Percentiles rank a stretch among this genome's conserved stretches.
Evolutionary conservation across 1,284 basidiomycete genomes (phyloP).

Genomic region (Leccinum solheimii): DNA sequence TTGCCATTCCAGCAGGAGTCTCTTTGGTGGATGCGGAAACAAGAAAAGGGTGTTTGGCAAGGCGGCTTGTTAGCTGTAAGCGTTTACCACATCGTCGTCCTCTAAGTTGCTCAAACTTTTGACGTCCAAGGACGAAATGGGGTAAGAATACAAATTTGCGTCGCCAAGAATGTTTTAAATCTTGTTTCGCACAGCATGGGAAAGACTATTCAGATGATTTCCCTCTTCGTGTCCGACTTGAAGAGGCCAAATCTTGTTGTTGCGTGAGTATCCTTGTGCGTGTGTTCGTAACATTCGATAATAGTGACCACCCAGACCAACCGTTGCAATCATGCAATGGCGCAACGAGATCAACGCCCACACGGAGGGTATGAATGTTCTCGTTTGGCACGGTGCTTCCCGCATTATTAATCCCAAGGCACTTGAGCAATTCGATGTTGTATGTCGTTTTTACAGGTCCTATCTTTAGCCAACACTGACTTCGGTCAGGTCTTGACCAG

Average conservation of each 20-base stretch:
- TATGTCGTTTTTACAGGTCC: conserved; percentile 40
- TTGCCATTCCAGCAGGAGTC: conserved; percentile 90
- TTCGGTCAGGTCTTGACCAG: conserved; percentile 61
- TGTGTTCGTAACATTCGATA: conserved; percentile 1
- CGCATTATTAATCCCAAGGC: conserved; percentile 64
- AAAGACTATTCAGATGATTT: conserved; percentile 97
- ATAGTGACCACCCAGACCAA: conserved; percentile 55
- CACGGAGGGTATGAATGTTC: conserved; percentile 76
- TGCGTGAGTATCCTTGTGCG: conserved; percentile 55
- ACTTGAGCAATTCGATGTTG: conserved; percentile 87
- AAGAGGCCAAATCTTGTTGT: conserved; percentile 88
- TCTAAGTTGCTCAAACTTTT: conserved; percentile 3
- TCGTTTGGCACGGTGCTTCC: conserved; percentile 89
- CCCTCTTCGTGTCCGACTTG: conserved; percentile 80
- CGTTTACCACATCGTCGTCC: conserved; percentile 14
- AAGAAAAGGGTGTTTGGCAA: conserved; percentile 85
- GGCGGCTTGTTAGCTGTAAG: conserved; percentile 92
- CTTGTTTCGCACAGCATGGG: conserved; percentile 72
- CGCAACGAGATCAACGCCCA: conserved; percentile 89
- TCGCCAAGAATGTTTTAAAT: conserved; percentile 7
- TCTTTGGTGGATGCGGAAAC: conserved; percentile 93
- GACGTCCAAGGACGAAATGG: conserved; percentile 79
- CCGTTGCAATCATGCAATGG: conserved; percentile 99
- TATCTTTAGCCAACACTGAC: conserved; percentile 7
- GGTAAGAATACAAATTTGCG: conserved; percentile 46